A percentile compares a stretch with the other conserved stretches of the same genome.
These are phyloP conservation scores for Tuber umbilicatum DNA, from an alignment of 495 filamentous ascomycete genomes.

Conservation along the genomic window DNA sequence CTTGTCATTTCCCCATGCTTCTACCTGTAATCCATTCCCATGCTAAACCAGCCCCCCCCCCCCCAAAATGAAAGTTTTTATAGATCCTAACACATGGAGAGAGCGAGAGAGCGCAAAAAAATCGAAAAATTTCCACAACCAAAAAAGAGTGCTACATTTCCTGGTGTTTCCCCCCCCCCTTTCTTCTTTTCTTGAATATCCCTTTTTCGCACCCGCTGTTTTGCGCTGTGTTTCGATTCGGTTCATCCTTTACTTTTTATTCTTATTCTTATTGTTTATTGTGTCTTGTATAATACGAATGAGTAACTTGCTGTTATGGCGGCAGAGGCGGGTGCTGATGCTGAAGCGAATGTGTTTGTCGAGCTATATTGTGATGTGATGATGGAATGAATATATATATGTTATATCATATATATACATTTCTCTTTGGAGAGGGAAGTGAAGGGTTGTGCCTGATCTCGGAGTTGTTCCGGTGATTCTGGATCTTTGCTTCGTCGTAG, in stretches of 20 bases:
- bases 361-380: not conserved
- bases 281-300: constrained; percentile 12
- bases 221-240: constrained; percentile 13
- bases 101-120: constrained; percentile 2
- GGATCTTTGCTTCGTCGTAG: not conserved
- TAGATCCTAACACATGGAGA: not conserved
- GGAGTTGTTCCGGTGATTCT: not conserved
- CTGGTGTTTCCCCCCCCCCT: not conserved
- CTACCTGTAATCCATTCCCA: not conserved
- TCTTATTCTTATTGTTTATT: constrained; percentile 17
- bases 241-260: constrained; percentile 15
- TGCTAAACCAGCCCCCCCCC: not conserved
- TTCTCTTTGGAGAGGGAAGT: not conserved
- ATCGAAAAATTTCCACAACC: not conserved
- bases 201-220: constrained; percentile 14
- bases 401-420: too few relatives aligned
- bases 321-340: not conserved
- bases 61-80: not conserved
- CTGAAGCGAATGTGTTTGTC: not conserved
- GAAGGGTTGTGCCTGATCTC: not conserved
- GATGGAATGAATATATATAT: not conserved
- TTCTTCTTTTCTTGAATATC: constrained; percentile 11
- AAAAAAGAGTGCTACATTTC: not conserved
- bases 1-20: constrained; percentile 7
- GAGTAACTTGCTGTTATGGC: not conserved